Conservation (phyloP, 1,284 basidiomycete species). For the Abortiporus biennis region DNA sequence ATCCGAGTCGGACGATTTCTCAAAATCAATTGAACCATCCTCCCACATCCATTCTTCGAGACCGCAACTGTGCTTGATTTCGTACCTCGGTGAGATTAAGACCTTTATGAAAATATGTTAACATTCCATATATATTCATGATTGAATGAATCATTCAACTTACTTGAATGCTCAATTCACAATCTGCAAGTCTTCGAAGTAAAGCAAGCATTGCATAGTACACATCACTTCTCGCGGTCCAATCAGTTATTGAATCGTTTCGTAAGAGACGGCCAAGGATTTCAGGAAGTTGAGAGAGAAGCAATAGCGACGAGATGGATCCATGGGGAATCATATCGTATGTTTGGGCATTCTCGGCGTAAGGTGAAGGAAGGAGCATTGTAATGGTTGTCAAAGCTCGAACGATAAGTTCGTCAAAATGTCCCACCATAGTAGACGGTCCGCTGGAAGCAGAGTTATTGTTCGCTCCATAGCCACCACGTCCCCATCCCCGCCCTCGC, state of each 20-base stretch:
- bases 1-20: conserved; percentile 23
- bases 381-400: conserved; percentile 34
- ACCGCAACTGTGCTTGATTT: conserved; percentile 32
- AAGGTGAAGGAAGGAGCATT: conserved; percentile 38
- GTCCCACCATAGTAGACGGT: conserved; percentile 14
- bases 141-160: neutral
- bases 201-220: conserved; percentile 44
- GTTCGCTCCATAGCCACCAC: neutral
- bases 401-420: conserved; percentile 37
- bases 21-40: conserved; percentile 33
- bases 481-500: conserved; percentile 10
- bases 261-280: conserved; percentile 39
- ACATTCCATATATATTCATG: neutral
- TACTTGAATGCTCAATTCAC: conserved; percentile 39
- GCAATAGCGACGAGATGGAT: conserved; percentile 34
- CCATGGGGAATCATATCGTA: conserved; percentile 46
- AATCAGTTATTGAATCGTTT: conserved; percentile 51
- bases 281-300: conserved; percentile 40
- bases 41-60: conserved; percentile 44
- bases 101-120: conserved; percentile 17
- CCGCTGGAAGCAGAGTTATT: neutral
- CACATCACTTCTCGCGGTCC: conserved; percentile 38
- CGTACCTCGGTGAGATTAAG: conserved; percentile 35
- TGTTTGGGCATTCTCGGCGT: conserved; percentile 31
- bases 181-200: conserved; percentile 43